These are phyloP conservation scores for Protomyces inundatus DNA, from an alignment of 1,139 yeast genomes.

Conservation along the genomic window DNA sequence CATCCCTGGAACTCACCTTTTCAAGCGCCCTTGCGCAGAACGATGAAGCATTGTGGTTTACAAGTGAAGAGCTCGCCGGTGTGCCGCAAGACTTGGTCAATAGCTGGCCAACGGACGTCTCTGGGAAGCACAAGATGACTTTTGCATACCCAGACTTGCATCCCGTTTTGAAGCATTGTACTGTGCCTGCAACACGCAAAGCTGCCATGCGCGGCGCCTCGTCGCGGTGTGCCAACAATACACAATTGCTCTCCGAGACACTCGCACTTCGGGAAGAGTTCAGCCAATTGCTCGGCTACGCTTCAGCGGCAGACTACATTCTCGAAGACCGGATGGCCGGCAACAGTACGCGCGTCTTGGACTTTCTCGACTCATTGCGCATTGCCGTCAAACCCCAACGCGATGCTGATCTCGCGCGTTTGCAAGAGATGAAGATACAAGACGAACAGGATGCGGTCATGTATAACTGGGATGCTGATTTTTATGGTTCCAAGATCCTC, in stretches of 20 bases:
- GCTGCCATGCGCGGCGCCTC: conserved; percentile 61
- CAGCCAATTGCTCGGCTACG: conserved; percentile 61
- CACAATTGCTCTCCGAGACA: conserved; percentile 54
- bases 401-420: conserved; percentile 47
- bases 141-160: conserved; percentile 74
- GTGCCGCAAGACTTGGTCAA: conserved; percentile 65
- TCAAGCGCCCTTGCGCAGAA: conserved; percentile 68
- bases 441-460: conserved; percentile 46
- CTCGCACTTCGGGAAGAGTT: conserved; percentile 56
- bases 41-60: conserved; percentile 54
- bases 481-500: conserved; percentile 57
- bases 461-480: conserved; percentile 71
- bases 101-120: conserved; percentile 36
- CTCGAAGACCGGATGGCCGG: conserved; percentile 80
- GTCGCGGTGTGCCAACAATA: conserved; percentile 58
- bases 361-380: conserved; percentile 58
- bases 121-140: conserved; percentile 57
- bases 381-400: conserved; percentile 57
- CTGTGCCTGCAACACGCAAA: conserved; percentile 58
- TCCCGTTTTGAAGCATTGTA: conserved; percentile 70
- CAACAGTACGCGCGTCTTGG: conserved; percentile 52
- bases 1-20: conserved; percentile 55
- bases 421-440: conserved; percentile 51
- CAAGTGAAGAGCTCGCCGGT: conserved; percentile 63
- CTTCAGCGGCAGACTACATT: conserved; percentile 58